A percentile compares a stretch with the other conserved stretches of the same genome.
Evolutionary conservation across 2,329 filamentous ascomycete genomes (phyloP).

Genomic region (Hymenotorrendiella dingleyae): DNA sequence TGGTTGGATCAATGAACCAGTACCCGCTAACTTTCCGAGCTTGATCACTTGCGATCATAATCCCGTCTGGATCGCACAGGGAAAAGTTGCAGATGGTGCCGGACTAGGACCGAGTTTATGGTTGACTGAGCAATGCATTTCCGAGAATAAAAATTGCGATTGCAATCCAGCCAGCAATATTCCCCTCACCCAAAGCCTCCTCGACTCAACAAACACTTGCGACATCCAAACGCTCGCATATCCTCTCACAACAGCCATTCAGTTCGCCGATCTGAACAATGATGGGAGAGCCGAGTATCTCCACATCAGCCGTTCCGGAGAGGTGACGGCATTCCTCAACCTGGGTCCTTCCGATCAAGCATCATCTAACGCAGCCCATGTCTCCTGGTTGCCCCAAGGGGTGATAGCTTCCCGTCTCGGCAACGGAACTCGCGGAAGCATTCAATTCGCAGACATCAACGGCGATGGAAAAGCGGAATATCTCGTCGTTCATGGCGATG

Average conservation of each 20-base stretch:
- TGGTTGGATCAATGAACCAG: conserved; percentile 7
- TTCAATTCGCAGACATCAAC: conserved; percentile 9
- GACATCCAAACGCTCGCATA: conserved; percentile 1
- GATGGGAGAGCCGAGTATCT: conserved; percentile 12
- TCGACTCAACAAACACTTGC: not conserved
- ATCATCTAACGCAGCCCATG: not conserved
- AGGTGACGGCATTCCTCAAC: conserved; percentile 6
- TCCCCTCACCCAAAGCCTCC: not conserved
- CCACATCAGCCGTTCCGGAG: conserved; percentile 2
- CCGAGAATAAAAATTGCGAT: not conserved
- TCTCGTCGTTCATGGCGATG: conserved; percentile 2
- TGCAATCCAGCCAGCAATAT: not conserved
- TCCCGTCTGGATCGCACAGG: conserved; percentile 4
- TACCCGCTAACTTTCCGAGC: not conserved
- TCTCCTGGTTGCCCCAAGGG: conserved; percentile 2
- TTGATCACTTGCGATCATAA: not conserved
- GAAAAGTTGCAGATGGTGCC: conserved; percentile 5
- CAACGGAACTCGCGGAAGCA: not conserved
- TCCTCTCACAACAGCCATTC: not conserved
- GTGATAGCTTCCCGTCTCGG: conserved; percentile 2
- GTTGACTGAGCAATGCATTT: not conserved
- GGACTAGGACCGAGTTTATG: conserved; percentile 2
- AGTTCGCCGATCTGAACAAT: conserved; percentile 11
- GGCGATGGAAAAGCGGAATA: conserved; percentile 10
- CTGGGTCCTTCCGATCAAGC: not conserved